Conservation (phyloP, 139 green algal genomes). For the Haematococcus lacustris region DNA sequence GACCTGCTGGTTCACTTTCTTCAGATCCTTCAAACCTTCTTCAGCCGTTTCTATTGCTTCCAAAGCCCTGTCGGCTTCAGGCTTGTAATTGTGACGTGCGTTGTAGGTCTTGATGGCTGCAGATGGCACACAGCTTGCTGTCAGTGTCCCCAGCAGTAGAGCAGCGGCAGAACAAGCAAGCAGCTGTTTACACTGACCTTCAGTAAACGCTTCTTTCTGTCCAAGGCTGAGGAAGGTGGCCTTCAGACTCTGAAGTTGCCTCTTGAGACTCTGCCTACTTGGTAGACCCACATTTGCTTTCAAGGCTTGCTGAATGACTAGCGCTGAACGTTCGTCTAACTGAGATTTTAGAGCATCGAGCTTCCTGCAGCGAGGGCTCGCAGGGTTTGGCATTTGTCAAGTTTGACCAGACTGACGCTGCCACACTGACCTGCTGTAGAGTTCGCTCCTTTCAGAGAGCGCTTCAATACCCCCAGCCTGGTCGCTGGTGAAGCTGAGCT, state of each 20-base stretch:
- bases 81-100: conserved; percentile 13
- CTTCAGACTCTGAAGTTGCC: conserved; percentile 17
- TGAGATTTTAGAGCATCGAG: too few species aligned
- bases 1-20: conserved; percentile 23
- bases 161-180: not conserved
- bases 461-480: too few species aligned
- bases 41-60: conserved; percentile 13
- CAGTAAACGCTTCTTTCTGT: conserved; percentile 16
- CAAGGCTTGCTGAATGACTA: too few species aligned
- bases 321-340: too few species aligned
- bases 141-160: not conserved
- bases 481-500: too few species aligned
- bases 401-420: too few species aligned
- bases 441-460: too few species aligned
- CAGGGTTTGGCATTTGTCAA: too few species aligned
- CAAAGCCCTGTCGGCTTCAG: conserved; percentile 12
- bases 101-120: conserved; percentile 13
- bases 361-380: too few species aligned
- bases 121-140: not conserved
- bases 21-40: conserved; percentile 21
- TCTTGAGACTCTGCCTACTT: conserved; percentile 10
- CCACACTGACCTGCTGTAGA: too few species aligned
- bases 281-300: too few species aligned
- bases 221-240: conserved; percentile 15
- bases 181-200: conserved; percentile 4